Evolutionary conservation across 257 asterid genomes (phyloP).

Genomic region (Jasminum sambac): DNA sequence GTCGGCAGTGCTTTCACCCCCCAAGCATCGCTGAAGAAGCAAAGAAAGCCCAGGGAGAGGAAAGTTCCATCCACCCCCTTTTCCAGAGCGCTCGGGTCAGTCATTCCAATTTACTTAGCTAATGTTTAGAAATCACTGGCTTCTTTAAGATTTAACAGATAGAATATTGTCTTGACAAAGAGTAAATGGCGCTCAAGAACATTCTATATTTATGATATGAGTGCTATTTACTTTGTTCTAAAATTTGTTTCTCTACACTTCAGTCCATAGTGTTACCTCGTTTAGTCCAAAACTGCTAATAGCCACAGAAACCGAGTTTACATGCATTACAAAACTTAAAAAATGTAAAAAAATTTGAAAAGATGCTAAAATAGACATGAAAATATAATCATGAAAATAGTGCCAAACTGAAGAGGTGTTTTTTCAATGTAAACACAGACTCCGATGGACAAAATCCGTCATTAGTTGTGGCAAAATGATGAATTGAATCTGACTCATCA

Average conservation of each 20-base stretch:
- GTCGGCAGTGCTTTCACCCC: conserved; percentile 12
- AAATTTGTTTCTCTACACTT: background rate
- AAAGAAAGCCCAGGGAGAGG: conserved; percentile 83
- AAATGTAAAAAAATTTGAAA: no score
- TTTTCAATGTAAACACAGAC: no score
- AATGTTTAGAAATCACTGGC: background rate
- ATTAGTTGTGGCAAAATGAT: no score
- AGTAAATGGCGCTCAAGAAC: background rate
- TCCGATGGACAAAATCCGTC: no score
- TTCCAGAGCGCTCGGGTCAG: conserved; percentile 89
- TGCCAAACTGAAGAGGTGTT: no score
- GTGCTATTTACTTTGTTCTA: background rate
- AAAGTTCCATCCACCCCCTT: conserved; percentile 90
- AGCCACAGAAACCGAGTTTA: no score
- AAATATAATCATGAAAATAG: no score
- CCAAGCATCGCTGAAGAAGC: conserved; percentile 23
- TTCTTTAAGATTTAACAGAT: background rate
- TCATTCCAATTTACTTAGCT: background rate
- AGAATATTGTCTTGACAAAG: background rate
- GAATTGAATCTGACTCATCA: no score
- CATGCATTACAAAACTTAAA: no score
- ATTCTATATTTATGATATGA: background rate
- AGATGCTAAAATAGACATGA: no score
- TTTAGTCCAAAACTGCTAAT: no score
- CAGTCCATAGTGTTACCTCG: background rate